These are phyloP conservation scores for Mimosa bimucronata DNA, from an alignment of 306 rosid genomes.

Conservation along the genomic window DNA sequence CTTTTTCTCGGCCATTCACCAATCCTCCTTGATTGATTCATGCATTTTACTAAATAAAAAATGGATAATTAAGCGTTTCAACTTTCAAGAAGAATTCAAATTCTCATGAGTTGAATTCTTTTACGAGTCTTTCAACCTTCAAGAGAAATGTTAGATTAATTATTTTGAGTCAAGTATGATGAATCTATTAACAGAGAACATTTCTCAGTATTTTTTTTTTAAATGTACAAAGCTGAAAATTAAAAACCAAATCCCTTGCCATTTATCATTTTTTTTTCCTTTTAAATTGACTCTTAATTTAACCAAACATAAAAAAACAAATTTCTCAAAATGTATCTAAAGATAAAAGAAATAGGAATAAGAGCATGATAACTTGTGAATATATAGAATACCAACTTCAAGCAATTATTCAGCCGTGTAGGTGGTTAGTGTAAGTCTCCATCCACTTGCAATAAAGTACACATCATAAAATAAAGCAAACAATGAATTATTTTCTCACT, in stretches of 20 bases:
- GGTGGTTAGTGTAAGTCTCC: background rate
- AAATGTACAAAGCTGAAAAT: background rate
- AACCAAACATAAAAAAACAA: background rate
- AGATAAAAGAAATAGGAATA: background rate
- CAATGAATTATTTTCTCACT: background rate
- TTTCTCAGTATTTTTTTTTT: background rate
- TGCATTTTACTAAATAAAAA: no score
- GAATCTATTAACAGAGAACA: background rate
- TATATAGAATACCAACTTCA: background rate
- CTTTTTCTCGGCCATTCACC: background rate
- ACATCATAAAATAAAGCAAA: background rate
- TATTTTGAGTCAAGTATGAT: background rate
- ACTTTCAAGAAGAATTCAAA: background rate
- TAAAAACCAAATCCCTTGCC: background rate
- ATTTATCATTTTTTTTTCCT: background rate
- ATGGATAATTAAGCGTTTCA: no score
- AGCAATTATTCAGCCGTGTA: background rate
- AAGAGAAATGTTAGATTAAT: background rate
- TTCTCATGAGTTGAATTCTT: background rate
- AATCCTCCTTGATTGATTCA: background rate
- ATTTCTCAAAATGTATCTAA: background rate
- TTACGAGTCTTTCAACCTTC: background rate
- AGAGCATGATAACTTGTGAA: background rate
- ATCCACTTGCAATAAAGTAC: constrained; percentile 11
- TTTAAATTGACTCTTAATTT: background rate